These are phyloP conservation scores for Kluyveromyces sp. DNA, from an alignment of 1,139 yeast genomes.

Conservation along the genomic window DNA sequence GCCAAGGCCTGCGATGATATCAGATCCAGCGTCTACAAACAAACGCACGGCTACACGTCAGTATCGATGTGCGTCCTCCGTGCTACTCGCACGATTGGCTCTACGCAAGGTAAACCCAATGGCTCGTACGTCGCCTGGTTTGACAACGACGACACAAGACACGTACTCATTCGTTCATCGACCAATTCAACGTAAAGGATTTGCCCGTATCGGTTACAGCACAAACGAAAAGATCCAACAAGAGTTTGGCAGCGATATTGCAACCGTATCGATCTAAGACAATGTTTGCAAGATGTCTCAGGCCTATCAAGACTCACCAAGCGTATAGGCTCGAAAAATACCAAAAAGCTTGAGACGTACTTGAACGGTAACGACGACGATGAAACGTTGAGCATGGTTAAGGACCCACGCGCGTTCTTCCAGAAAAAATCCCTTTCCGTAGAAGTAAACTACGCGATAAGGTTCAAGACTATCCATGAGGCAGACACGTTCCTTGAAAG, in stretches of 20 bases:
- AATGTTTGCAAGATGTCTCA: not conserved
- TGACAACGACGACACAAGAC: slow-evolving; percentile 6
- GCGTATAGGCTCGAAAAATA: slow-evolving; percentile 63
- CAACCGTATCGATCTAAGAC: no score
- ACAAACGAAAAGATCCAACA: slow-evolving; percentile 38
- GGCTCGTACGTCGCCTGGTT: slow-evolving; percentile 41
- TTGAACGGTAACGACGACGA: slow-evolving; percentile 55
- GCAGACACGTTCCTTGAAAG: slow-evolving; percentile 55
- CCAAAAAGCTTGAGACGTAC: slow-evolving; percentile 40
- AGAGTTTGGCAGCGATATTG: slow-evolving; percentile 1
- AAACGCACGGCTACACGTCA: slow-evolving; percentile 57
- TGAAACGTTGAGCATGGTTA: slow-evolving; percentile 26
- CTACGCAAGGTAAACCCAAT: slow-evolving; percentile 71
- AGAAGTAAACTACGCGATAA: slow-evolving; percentile 86
- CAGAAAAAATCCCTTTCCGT: slow-evolving; percentile 73
- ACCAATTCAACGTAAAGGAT: slow-evolving; percentile 43
- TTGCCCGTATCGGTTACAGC: slow-evolving; percentile 77
- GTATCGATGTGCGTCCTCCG: slow-evolving; percentile 65
- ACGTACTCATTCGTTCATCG: slow-evolving; percentile 31
- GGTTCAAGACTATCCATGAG: slow-evolving; percentile 56
- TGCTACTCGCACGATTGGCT: slow-evolving; percentile 73
- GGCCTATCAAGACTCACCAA: slow-evolving; percentile 17
- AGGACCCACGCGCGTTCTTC: slow-evolving; percentile 37
- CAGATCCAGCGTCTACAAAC: slow-evolving; percentile 37
- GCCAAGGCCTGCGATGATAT: slow-evolving; percentile 14